Evolutionary conservation across 2,329 filamentous ascomycete species (phyloP).

Genomic region (Hymenoscyphus occultus): DNA sequence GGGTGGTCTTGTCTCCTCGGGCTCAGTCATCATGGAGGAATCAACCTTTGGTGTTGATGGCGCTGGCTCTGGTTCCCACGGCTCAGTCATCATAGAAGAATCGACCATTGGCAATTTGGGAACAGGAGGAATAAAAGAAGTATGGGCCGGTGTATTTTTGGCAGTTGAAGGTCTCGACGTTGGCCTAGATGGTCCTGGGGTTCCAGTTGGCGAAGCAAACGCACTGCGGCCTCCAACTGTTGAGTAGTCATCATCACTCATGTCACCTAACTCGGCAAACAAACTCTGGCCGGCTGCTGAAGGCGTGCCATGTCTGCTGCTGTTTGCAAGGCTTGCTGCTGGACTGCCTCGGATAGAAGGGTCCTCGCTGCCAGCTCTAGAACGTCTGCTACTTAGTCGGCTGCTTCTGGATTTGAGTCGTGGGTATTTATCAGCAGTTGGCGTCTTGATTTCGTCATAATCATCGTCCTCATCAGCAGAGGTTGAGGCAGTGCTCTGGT

Average conservation of each 20-base stretch:
- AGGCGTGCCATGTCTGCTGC: slow-evolving; percentile 48
- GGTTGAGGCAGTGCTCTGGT: slow-evolving; percentile 84
- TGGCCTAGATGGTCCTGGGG: slow-evolving; percentile 37
- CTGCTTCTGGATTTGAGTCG: slow-evolving; percentile 71
- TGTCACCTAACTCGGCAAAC: slow-evolving; percentile 83
- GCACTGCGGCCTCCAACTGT: slow-evolving; percentile 43
- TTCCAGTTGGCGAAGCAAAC: slow-evolving; percentile 43
- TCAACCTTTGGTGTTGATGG: slow-evolving; percentile 56
- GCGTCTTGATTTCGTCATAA: slow-evolving; percentile 61
- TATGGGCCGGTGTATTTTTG: slow-evolving; percentile 41
- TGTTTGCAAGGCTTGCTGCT: slow-evolving; percentile 52
- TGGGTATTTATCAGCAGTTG: slow-evolving; percentile 55
- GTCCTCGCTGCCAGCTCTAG: slow-evolving; percentile 60
- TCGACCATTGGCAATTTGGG: slow-evolving; percentile 56
- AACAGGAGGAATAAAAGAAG: slow-evolving; percentile 48
- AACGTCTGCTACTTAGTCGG: slow-evolving; percentile 59
- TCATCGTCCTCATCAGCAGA: slow-evolving; percentile 70
- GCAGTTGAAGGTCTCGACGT: slow-evolving; percentile 28
- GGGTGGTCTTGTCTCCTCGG: slow-evolving; percentile 42
- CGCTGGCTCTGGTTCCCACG: slow-evolving; percentile 42
- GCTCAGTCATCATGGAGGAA: slow-evolving; percentile 59
- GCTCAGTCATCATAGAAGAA: slow-evolving; percentile 59
- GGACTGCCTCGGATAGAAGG: slow-evolving; percentile 57
- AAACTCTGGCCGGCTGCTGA: slow-evolving; percentile 67
- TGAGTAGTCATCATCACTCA: slow-evolving; percentile 71